Percentiles rank a stretch among this genome's conserved stretches.
Evolutionary conservation across 2,329 filamentous ascomycete genomes (phyloP).

Genomic region (Talaromyces sp.): DNA sequence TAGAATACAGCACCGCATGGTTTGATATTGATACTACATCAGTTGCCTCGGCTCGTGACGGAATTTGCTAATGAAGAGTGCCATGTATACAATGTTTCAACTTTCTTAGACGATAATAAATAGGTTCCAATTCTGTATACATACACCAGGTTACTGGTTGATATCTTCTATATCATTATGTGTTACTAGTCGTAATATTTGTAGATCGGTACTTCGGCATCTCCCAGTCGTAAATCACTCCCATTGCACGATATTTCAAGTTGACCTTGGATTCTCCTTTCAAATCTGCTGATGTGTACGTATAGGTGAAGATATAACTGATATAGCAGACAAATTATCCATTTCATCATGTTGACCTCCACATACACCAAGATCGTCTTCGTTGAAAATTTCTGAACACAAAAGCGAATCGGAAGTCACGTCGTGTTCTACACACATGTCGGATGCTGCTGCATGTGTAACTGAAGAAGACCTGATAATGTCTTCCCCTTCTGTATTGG

Average conservation of each 20-base stretch:
- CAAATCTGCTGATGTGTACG: not conserved
- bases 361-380: not conserved
- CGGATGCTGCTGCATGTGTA: not conserved
- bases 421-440: not conserved
- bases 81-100: not conserved
- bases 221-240: not conserved
- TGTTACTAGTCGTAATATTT: not conserved
- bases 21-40: not conserved
- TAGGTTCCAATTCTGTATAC: not conserved
- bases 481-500: not conserved
- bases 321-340: not conserved
- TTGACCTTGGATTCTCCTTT: not conserved
- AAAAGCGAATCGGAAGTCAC: not conserved
- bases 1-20: not conserved
- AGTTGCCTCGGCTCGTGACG: not conserved
- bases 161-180: not conserved
- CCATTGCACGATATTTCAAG: not conserved
- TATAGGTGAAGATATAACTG: not conserved
- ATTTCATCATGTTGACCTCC: not conserved
- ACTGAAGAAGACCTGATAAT: conserved; percentile 6
- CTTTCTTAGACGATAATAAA: not conserved
- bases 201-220: not conserved
- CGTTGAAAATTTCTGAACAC: not conserved
- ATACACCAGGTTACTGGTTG: not conserved
- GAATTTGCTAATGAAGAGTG: not conserved